phyloP scores from a whole-genome alignment of 257 asterid genomes.

The Capsicum rhomboideum region DNA sequence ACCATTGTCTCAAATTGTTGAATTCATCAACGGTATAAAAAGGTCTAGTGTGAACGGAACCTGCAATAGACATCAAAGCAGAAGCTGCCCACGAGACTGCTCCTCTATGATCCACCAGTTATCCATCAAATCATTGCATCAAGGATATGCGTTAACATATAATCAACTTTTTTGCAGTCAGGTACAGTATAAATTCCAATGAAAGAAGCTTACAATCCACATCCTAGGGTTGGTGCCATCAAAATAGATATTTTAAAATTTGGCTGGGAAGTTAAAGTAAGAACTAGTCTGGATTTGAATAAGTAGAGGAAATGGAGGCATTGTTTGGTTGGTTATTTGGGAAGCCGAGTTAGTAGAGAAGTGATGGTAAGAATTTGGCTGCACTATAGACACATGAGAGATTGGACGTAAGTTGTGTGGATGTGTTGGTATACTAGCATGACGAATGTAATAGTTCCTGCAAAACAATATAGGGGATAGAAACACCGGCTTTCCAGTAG shows the following conservation, averaged over 20 bases:
- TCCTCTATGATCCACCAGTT: background rate
- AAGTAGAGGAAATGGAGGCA: background rate
- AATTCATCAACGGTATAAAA: background rate
- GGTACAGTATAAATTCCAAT: background rate
- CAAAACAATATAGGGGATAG: background rate
- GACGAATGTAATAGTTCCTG: background rate
- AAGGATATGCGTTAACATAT: background rate
- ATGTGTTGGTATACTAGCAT: background rate
- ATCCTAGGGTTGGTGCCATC: background rate
- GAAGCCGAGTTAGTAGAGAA: background rate
- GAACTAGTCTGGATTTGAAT: background rate
- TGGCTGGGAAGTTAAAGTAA: background rate
- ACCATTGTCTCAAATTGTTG: background rate
- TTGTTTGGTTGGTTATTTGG: background rate
- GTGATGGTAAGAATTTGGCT: background rate
- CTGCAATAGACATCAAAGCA: background rate
- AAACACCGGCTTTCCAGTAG: background rate
- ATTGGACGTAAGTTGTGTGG: background rate
- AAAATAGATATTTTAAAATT: background rate
- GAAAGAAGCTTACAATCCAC: background rate
- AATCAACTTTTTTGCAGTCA: background rate
- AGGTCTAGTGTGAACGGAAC: background rate
- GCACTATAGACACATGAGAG: background rate
- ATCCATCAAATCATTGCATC: background rate
- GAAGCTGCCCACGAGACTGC: background rate